Conservation (phyloP, 2,329 filamentous ascomycete genomes). For the Arthrobotrys sinensis region DNA sequence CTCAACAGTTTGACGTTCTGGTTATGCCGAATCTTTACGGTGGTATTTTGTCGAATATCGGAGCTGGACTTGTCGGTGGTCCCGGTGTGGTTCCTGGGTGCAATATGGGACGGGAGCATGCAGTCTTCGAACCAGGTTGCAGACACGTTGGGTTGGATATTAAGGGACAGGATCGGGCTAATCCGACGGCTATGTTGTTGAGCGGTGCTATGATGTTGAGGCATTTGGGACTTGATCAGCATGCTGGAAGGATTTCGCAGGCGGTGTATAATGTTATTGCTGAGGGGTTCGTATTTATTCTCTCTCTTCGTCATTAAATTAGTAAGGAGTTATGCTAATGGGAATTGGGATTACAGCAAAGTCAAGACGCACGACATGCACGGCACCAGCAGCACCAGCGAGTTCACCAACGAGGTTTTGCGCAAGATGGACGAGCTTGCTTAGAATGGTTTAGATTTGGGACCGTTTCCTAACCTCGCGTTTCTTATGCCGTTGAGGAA, state of each 20-base stretch:
- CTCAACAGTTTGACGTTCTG: constrained; percentile 99
- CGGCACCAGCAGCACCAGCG: constrained; percentile 87
- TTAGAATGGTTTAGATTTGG: constrained; percentile 32
- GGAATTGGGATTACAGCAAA: constrained; percentile 74
- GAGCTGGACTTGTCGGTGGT: constrained; percentile 94
- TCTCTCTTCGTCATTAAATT: too few relatives aligned
- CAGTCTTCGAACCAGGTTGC: constrained; percentile 98
- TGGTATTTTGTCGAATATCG: constrained; percentile 98
- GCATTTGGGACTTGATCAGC: constrained; percentile 96
- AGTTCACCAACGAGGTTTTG: constrained; percentile 95
- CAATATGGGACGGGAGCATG: constrained; percentile 99
- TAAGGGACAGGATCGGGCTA: constrained; percentile 99
- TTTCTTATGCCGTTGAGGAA: neutral
- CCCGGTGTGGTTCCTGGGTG: constrained; percentile 97
- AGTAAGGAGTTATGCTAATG: too few relatives aligned
- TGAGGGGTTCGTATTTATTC: constrained; percentile 80
- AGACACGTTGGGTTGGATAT: constrained; percentile 99
- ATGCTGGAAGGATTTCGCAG: constrained; percentile 81
- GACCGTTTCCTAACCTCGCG: constrained; percentile 22
- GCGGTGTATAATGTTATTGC: constrained; percentile 83
- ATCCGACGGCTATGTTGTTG: constrained; percentile 95
- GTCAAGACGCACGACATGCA: constrained; percentile 96
- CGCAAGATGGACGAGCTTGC: constrained; percentile 83
- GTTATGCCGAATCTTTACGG: constrained; percentile 99
- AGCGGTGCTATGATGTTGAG: constrained; percentile 97